Evolutionary conservation across 352 stramenopile genomes (phyloP).

Genomic region (Globisporangium cylindrosporum): DNA sequence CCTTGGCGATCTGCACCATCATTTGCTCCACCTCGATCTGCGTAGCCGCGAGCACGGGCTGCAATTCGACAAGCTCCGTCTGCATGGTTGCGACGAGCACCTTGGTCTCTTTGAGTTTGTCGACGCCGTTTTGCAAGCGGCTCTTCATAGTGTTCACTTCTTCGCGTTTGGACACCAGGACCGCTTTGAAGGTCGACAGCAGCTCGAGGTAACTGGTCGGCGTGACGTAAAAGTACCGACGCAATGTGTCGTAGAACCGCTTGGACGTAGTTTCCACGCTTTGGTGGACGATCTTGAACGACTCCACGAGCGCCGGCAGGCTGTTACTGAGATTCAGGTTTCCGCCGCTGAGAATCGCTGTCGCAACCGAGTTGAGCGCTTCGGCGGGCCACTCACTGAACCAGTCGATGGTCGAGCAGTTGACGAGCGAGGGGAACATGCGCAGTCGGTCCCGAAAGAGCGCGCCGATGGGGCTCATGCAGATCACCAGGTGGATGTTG

Average conservation of each 20-base stretch:
- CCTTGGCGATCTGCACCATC: constrained; percentile 89
- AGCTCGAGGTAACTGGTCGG: constrained; percentile 92
- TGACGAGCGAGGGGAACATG: constrained; percentile 88
- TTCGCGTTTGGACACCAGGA: constrained; percentile 87
- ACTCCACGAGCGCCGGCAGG: constrained; percentile 60
- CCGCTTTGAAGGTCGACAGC: constrained; percentile 89
- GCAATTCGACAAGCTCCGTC: constrained; percentile 75
- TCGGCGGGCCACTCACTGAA: constrained; percentile 88
- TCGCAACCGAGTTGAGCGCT: constrained; percentile 80
- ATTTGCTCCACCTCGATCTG: constrained; percentile 87
- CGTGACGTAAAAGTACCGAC: constrained; percentile 92
- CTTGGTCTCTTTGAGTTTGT: constrained; percentile 85
- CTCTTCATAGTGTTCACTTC: constrained; percentile 88
- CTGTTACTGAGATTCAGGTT: constrained; percentile 63
- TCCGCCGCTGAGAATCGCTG: constrained; percentile 79
- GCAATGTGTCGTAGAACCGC: constrained; percentile 84
- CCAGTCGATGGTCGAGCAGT: constrained; percentile 88
- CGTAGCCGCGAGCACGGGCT: constrained; percentile 72
- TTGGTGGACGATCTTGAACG: constrained; percentile 90
- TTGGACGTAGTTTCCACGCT: constrained; percentile 83
- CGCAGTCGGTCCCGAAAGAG: constrained; percentile 78
- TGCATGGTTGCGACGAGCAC: constrained; percentile 83
- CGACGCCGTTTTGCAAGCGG: constrained; percentile 81
- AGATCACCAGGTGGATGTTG: constrained; percentile 92
- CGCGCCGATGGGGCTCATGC: constrained; percentile 80